Percentiles rank a stretch among this genome's conserved stretches.
Evolutionary conservation across 1,284 basidiomycete genomes (phyloP).

Genomic region (Sporisorium exsertum): DNA sequence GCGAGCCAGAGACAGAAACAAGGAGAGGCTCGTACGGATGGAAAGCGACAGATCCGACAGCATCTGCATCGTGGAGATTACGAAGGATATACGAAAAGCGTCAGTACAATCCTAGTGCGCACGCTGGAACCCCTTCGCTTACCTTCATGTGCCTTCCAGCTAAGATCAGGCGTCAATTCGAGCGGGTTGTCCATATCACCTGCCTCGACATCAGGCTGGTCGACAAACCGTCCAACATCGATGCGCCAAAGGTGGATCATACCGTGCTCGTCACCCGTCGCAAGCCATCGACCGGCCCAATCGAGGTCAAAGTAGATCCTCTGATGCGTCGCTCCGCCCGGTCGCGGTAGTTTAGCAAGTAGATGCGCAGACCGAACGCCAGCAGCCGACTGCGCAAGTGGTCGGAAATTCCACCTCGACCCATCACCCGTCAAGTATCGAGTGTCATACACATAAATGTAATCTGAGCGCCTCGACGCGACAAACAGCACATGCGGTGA

Average conservation of each 20-base stretch:
- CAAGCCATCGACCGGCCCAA: slow-evolving; percentile 54
- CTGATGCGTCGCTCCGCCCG: slow-evolving; percentile 35
- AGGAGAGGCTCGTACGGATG: slow-evolving; percentile 47
- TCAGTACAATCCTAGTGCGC: neutral
- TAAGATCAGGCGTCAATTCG: slow-evolving; percentile 29
- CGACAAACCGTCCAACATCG: slow-evolving; percentile 26
- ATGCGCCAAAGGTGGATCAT: slow-evolving; percentile 48
- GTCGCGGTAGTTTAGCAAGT: slow-evolving; percentile 36
- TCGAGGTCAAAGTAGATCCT: slow-evolving; percentile 58
- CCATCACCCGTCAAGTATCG: slow-evolving; percentile 48
- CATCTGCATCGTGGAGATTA: slow-evolving; percentile 22
- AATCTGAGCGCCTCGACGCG: slow-evolving; percentile 37
- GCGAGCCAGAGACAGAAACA: slow-evolving; percentile 39
- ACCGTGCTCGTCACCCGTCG: slow-evolving; percentile 46
- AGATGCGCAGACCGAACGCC: slow-evolving; percentile 35
- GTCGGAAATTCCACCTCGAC: slow-evolving; percentile 38
- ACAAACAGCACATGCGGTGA: slow-evolving; percentile 55
- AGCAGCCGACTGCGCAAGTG: slow-evolving; percentile 21
- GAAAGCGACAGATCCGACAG: slow-evolving; percentile 42
- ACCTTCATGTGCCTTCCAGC: slow-evolving; percentile 46
- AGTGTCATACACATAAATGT: slow-evolving; percentile 55
- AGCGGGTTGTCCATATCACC: slow-evolving; percentile 2
- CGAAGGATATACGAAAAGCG: neutral
- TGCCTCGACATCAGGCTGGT: slow-evolving; percentile 12
- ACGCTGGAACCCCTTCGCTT: neutral